Base-by-base conservation (phyloP, 2,329 filamentous ascomycete species). In the Penicillium sp. region DNA sequence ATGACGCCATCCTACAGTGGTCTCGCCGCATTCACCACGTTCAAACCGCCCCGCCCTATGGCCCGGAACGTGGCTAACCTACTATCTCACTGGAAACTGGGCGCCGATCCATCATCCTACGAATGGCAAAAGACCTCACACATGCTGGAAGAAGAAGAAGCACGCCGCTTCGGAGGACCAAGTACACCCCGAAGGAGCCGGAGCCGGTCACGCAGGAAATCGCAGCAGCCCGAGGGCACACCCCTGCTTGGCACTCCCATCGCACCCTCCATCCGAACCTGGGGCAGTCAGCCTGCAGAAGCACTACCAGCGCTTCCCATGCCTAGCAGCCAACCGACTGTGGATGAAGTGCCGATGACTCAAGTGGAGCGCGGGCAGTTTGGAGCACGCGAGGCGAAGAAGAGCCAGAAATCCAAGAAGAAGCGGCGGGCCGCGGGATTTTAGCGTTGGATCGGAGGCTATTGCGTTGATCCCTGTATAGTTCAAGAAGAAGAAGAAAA, bases 351-450 rank as follows among this genome's bases (percentile, higher is more conserved):
- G 19, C 70, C 74, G 5, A 78, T 77, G 74, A 78, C 74, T n/a
- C 77, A 78, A 54, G 57, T 69, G 22, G 77, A 78, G 58, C 70
- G 73, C 36, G 77, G 77, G 11, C 50, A 63, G 19, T 78, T 77
- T 60, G 77, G 76, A 31, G 65, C 73, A 37, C 69, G 76, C 19
- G 69, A 77, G 54, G 62, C 66, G 18, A 68, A 53, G 22, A 70
- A 68, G 50, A 73, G 68, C 49, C 63, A 36, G n/a, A 77, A 74
- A 64, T 59, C 65, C 31, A 75, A 68, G 60, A 78, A 75, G 63
- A 78, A 77, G 64, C 73, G 75, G 60, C 66, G 77, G 54, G 69
- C 73, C 19, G 77, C 76, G 31, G 77, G 77, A 13, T 79, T 79
- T 60, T 79, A 71, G 66, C 31, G 40, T 19, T 7, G 13, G 27